Evolutionary conservation across 352 stramenopile species (phyloP).

Genomic region (Phytophthora tubulina): DNA sequence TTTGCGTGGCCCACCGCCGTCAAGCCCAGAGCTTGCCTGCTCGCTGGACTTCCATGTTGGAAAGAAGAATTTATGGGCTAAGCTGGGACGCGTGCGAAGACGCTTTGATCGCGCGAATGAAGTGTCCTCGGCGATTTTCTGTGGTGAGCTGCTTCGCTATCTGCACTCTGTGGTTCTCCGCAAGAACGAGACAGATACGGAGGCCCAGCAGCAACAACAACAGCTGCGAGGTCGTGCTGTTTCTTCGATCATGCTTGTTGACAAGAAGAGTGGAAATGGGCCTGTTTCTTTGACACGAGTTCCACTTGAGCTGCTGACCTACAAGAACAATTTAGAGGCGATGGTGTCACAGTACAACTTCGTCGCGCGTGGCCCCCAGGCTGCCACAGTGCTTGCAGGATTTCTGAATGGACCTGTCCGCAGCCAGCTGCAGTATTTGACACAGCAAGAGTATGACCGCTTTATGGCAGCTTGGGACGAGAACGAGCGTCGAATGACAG

Average conservation of each 20-base stretch:
- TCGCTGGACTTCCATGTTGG: slow-evolving; percentile 63
- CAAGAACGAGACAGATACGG: slow-evolving; percentile 74
- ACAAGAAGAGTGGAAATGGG: slow-evolving; percentile 41
- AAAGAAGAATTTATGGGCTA: slow-evolving; percentile 68
- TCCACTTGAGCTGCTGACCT: slow-evolving; percentile 74
- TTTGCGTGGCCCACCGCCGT: slow-evolving; percentile 48
- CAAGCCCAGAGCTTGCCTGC: slow-evolving; percentile 50
- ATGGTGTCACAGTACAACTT: slow-evolving; percentile 87
- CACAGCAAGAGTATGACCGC: slow-evolving; percentile 67
- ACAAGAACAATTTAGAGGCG: slow-evolving; percentile 83
- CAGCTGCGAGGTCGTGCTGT: slow-evolving; percentile 56
- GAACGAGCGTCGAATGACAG: slow-evolving; percentile 57
- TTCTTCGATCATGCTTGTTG: slow-evolving; percentile 61
- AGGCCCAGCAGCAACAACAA: slow-evolving; percentile 59
- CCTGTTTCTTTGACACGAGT: slow-evolving; percentile 47
- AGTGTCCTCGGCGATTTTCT: slow-evolving; percentile 72
- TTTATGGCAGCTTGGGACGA: slow-evolving; percentile 63
- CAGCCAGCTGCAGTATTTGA: slow-evolving; percentile 54
- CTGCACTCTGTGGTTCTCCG: slow-evolving; percentile 73
- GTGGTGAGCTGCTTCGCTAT: slow-evolving; percentile 69
- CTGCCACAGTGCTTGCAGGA: slow-evolving; percentile 57
- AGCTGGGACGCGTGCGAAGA: slow-evolving; percentile 50
- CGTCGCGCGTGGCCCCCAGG: slow-evolving; percentile 63
- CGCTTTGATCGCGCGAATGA: slow-evolving; percentile 76
- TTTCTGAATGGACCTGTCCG: slow-evolving; percentile 71